A percentile compares a stretch with the other conserved stretches of the same genome.
Evolutionary conservation across 179 eudicot species (phyloP).

Genomic region (Silene coronaria): DNA sequence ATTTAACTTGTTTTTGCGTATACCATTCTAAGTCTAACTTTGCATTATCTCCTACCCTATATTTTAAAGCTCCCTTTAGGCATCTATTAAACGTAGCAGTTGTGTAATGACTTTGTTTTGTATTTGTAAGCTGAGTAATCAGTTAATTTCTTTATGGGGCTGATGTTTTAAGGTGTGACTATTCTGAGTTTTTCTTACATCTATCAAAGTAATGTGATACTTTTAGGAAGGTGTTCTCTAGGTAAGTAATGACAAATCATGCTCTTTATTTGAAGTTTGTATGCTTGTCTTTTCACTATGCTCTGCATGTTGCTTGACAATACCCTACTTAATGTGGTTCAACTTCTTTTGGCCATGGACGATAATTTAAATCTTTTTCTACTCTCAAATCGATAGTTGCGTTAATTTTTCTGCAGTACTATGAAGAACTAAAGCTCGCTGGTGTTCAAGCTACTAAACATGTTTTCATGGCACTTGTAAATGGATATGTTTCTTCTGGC

Average conservation of each 20-base stretch:
- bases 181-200: too few relatives aligned
- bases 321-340: background rate
- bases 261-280: background rate
- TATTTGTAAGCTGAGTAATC: too few relatives aligned
- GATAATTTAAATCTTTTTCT: background rate
- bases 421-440: constrained; percentile 37
- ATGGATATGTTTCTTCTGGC: constrained; percentile 80
- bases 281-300: background rate
- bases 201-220: too few relatives aligned
- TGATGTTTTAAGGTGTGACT: too few relatives aligned
- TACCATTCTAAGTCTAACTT: too few relatives aligned
- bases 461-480: constrained; percentile 67
- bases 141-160: too few relatives aligned
- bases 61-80: too few relatives aligned
- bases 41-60: too few relatives aligned
- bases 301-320: background rate
- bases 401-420: constrained; percentile 46
- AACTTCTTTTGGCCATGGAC: background rate
- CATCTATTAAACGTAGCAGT: too few relatives aligned
- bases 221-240: background rate
- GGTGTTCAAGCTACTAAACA: constrained; percentile 55
- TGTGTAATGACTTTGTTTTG: too few relatives aligned
- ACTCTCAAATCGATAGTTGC: background rate
- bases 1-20: too few relatives aligned
- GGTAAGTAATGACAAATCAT: background rate